Evolutionary conservation across 257 asterid species (phyloP).

Genomic region (Cynanchum wilfordii): DNA sequence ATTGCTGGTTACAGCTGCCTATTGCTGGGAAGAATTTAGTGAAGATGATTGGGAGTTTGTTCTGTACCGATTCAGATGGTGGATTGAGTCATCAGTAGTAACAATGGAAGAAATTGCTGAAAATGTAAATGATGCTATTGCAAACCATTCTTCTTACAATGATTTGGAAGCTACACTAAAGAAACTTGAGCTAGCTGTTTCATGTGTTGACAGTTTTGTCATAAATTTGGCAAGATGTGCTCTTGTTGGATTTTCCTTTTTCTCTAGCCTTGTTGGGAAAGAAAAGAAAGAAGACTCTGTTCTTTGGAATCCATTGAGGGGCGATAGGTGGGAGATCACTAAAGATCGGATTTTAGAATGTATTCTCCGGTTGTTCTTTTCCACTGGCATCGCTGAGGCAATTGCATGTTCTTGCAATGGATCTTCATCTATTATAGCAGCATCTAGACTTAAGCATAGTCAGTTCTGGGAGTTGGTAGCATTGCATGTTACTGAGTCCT

Average conservation of each 20-base stretch:
- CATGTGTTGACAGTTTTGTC: constrained; percentile 39
- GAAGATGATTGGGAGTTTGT: constrained; percentile 92
- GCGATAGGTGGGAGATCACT: constrained; percentile 66
- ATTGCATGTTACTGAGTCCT: constrained; percentile 59
- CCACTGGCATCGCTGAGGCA: constrained; percentile 79
- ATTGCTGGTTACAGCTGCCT: constrained; percentile 66
- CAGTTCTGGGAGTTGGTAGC: constrained; percentile 90
- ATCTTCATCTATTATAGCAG: constrained; percentile 66
- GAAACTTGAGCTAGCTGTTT: constrained; percentile 43
- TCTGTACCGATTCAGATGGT: constrained; percentile 71
- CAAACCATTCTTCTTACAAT: constrained; percentile 29
- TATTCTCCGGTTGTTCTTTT: constrained; percentile 79
- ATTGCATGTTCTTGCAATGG: constrained; percentile 46
- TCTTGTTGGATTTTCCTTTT: constrained; percentile 67
- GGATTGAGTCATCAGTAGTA: constrained; percentile 82
- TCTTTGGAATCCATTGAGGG: constrained; percentile 37
- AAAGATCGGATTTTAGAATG: constrained; percentile 77
- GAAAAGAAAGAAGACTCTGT: constrained; percentile 38
- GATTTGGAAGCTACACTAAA: constrained; percentile 36
- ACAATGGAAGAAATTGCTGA: constrained; percentile 85
- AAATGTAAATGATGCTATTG: constrained; percentile 46
- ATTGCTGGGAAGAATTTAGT: constrained; percentile 84
- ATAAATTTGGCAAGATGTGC: constrained; percentile 74
- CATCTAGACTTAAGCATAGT: constrained; percentile 56
- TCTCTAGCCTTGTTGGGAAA: constrained; percentile 37